Evolutionary conservation across 208 protist species (phyloP), one percentile per base, ranked within the genome.

Genomic region (Leptomonas pyrrhocoris): DNA sequence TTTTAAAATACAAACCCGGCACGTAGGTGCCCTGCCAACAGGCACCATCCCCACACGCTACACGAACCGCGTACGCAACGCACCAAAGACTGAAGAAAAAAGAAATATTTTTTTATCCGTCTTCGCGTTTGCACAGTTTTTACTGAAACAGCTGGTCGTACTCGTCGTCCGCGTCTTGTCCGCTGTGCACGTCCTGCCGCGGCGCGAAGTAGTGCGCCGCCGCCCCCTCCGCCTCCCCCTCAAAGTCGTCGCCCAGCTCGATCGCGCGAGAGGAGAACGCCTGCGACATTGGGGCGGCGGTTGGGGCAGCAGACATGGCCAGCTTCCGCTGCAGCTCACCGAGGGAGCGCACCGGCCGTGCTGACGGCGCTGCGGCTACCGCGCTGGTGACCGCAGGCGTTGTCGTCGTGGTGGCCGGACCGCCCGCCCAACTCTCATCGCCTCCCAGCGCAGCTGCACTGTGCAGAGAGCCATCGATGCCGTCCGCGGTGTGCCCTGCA

Each of bases 141-240:
- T 74, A 73, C 51, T 80, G 70, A 61, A 82, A 86, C 11, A 73
- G 30, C 43, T 76, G 68, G 34, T 68, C 66, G 27, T 83, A 74
- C 71, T 80, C 80, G 21, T 78, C 61, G 27, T 80, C 74, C 0
- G 73, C 73, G 23, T 85, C 71, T 6, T 65, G 45, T 2, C 43
- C 68, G 34, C 57, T 66, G 62, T 74, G 73, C 50, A 68, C 65
- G 18, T 77, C 68, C 50, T 51, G 49, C 21, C 67, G 76, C 15
- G 75, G 77, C 19, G 63, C 65, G 45, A 92, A 92, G 64, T 85
- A 79, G 46, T 88, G 76, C 8, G 54, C 59, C 15, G 78, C 78
- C 11, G 68, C 77, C 34, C 74, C 79, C 13, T 77, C 60, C 38
- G 68, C 70, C 42, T 85, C 72, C 15, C 59, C 61, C 57, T 73